These are phyloP conservation scores for Sugiyamaella americana DNA, from an alignment of 805 yeast genomes.

Conservation along the genomic window DNA sequence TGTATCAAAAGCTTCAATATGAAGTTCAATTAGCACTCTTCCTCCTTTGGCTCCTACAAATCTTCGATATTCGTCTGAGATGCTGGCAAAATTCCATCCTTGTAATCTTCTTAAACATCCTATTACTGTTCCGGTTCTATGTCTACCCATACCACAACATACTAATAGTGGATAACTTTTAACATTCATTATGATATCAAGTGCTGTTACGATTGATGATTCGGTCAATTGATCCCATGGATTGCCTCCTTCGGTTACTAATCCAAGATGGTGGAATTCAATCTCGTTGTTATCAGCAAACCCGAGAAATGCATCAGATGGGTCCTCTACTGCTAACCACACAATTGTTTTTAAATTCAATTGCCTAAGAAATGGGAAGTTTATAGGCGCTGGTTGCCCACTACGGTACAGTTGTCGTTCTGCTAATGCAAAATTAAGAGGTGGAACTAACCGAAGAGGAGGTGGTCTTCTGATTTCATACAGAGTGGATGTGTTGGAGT, in stretches of 20 bases:
- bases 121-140: conserved; percentile 92
- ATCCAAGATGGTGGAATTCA: conserved; percentile 74
- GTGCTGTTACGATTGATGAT: conserved; percentile 68
- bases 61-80: conserved; percentile 88
- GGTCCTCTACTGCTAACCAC: conserved; percentile 96
- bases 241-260: conserved; percentile 73
- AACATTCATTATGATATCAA: conserved; percentile 65
- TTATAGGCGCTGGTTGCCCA: conserved; percentile 93
- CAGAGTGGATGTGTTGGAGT: not conserved
- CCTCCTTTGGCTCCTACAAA: conserved; percentile 93
- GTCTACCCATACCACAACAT: conserved; percentile 98
- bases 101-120: conserved; percentile 90
- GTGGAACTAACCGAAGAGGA: conserved; percentile 55
- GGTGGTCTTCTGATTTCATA: conserved; percentile 16
- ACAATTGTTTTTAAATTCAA: conserved; percentile 71
- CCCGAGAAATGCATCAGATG: conserved; percentile 77
- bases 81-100: conserved; percentile 97
- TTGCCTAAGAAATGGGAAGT: conserved; percentile 75
- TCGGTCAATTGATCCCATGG: conserved; percentile 97
- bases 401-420: conserved; percentile 80
- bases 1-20: conserved; percentile 68
- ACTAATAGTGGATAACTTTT: conserved; percentile 80
- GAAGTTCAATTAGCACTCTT: conserved; percentile 80
- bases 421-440: conserved; percentile 91
- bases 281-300: conserved; percentile 72